Evolutionary conservation across 2,329 filamentous ascomycete genomes (phyloP), one percentile per base, ranked within the genome.

Genomic region (Calonectria ilicicola): DNA sequence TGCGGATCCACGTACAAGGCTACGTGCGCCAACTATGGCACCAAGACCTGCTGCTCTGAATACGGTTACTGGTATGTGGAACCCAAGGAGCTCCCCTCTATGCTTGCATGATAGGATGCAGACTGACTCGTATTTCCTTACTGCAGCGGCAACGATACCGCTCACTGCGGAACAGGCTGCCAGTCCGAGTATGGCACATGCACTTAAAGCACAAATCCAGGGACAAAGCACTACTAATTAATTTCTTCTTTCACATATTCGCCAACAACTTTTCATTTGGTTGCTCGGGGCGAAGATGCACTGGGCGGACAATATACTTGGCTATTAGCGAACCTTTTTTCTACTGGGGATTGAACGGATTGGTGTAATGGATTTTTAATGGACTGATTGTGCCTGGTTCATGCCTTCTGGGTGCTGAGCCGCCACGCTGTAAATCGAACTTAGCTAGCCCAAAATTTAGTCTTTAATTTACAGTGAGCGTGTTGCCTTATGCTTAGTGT

Each of bases 41-140:
- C n/a, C 12, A 68, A 68, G 44, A 68, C 66, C 68, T 86, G 85
- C 74, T 86, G 85, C 65, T 85, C 84, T 5, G 76, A 76, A 44
- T 77, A 75, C 47, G 82, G 81, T 17, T 83, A 75, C 76, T 84
- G 82, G 82, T 84, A 72, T 69, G 81, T 80, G 42, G 32, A 46
- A 5, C 8, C 46, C 65, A 17, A 70, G 35, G 12, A 56, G 40
- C 21, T 12, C 10, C 47, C 5, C 51, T 17, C 12, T 72, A 65
- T 21, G 2, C 15, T 65, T 44, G 42, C 40, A 23, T 47, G 27
- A 32, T 3, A 21, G 19, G 65, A 68, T 29, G 72, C 58, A 40
- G 53, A 49, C 65, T 78, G 46, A 67, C 38, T 46, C 29, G 27
- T 56, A 21, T 15, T 35, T 38, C 21, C 29, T 21, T n/a, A 26